These are phyloP conservation scores for Boletus semigastroideus DNA, from an alignment of 1,284 basidiomycete species.

Conservation along the genomic window DNA sequence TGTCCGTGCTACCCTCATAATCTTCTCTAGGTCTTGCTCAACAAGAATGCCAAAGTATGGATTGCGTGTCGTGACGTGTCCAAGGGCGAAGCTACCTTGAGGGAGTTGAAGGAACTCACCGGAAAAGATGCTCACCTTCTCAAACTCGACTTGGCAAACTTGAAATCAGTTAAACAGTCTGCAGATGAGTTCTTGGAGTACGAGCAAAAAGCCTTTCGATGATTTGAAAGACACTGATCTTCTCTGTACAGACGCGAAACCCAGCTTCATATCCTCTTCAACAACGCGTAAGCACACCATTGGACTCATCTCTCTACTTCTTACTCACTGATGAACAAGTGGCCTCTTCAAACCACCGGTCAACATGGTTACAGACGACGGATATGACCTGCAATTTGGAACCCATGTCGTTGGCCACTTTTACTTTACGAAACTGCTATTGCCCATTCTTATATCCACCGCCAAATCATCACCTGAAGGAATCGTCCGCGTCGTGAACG, in stretches of 20 bases:
- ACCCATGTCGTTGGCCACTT: conserved; percentile 56
- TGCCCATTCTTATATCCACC: conserved; percentile 39
- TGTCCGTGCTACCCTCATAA: not conserved
- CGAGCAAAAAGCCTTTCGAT: not conserved
- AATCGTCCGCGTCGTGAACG: conserved; percentile 11
- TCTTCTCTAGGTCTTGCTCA: conserved; percentile 43
- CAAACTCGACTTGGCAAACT: conserved; percentile 56
- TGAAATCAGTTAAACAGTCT: conserved; percentile 49
- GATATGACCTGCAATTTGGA: conserved; percentile 64
- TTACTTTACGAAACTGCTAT: conserved; percentile 44
- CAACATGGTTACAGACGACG: conserved; percentile 49
- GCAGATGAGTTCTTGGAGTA: conserved; percentile 45
- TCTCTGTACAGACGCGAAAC: conserved; percentile 39
- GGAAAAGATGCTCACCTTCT: conserved; percentile 51
- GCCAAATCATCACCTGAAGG: conserved; percentile 27
- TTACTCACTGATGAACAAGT: conserved; percentile 30
- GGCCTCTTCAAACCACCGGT: conserved; percentile 57
- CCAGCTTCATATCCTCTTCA: conserved; percentile 51
- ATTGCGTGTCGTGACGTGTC: conserved; percentile 51
- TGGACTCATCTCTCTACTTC: not conserved
- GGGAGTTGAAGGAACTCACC: conserved; percentile 45
- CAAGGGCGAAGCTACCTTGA: conserved; percentile 50
- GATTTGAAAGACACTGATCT: conserved; percentile 1
- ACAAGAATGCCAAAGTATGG: conserved; percentile 64
- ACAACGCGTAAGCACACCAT: conserved; percentile 44